phyloP scores from a whole-genome alignment of 2,329 filamentous ascomycete species.

The Fusarium sp. region DNA sequence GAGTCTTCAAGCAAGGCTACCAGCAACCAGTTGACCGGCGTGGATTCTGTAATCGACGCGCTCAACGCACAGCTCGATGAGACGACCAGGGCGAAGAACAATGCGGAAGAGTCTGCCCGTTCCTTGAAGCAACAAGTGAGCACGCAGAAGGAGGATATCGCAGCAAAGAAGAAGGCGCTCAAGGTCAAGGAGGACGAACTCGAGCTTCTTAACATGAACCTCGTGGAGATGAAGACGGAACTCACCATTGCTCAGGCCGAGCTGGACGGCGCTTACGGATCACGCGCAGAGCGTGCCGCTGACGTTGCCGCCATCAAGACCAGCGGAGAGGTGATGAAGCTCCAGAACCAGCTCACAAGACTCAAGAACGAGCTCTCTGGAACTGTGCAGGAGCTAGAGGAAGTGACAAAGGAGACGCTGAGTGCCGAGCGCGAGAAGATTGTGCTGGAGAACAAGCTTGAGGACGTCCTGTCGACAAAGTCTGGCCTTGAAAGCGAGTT shows the following conservation, averaged over 20 bases:
- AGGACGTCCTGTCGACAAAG: constrained; percentile 36
- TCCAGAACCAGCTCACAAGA: constrained; percentile 61
- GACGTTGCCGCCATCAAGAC: constrained; percentile 67
- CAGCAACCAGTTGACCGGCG: constrained; percentile 45
- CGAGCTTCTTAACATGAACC: constrained; percentile 62
- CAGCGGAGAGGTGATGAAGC: constrained; percentile 57
- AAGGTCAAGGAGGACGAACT: constrained; percentile 64
- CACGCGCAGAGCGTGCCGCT: constrained; percentile 68
- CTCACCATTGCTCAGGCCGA: constrained; percentile 71
- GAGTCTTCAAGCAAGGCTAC: constrained; percentile 57
- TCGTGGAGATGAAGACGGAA: constrained; percentile 72
- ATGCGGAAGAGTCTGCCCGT: constrained; percentile 45
- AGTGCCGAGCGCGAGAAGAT: constrained; percentile 63
- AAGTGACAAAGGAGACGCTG: constrained; percentile 65
- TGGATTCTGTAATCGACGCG: constrained; percentile 46
- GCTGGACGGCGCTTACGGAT: constrained; percentile 71
- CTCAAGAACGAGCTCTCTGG: constrained; percentile 63
- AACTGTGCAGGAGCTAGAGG: constrained; percentile 65
- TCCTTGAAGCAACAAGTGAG: constrained; percentile 42
- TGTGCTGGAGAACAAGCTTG: constrained; percentile 53
- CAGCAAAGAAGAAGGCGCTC: constrained; percentile 56
- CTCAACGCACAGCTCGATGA: constrained; percentile 48
- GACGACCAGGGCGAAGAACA: constrained; percentile 40
- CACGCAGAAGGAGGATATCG: constrained; percentile 36
- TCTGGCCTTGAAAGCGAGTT: constrained; percentile 38